Conservation (phyloP, 2,329 filamentous ascomycete species). For the Tolypocladium pustulatum region DNA sequence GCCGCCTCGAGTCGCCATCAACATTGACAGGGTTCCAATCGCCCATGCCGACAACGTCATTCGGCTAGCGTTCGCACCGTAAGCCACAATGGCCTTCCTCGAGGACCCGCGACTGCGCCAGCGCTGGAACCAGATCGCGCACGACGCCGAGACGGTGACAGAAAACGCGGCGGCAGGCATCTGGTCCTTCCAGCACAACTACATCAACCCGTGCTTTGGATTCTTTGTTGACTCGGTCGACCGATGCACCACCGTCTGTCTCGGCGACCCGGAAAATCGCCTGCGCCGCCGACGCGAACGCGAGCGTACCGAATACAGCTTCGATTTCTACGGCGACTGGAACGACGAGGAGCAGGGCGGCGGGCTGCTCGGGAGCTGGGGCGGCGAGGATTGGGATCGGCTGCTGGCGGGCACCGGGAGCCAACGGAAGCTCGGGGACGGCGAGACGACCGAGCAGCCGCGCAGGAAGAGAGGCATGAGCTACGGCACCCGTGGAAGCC, state of each 20-base stretch:
- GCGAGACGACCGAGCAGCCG: constrained; percentile 48
- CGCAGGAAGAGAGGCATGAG: constrained; percentile 74
- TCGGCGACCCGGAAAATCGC: constrained; percentile 64
- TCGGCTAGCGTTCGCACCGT: background rate
- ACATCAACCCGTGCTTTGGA: constrained; percentile 70
- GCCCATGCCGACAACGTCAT: background rate
- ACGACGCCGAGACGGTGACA: constrained; percentile 83
- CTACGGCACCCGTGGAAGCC: constrained; percentile 60
- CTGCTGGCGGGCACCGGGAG: constrained; percentile 61
- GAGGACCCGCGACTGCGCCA: constrained; percentile 85
- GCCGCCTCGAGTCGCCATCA: background rate
- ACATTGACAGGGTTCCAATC: background rate
- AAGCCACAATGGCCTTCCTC: constrained; percentile 44
- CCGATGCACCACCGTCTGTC: constrained; percentile 61
- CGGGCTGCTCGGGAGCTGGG: constrained; percentile 62
- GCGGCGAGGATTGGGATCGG: constrained; percentile 74
- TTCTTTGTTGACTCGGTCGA: constrained; percentile 57
- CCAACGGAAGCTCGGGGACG: constrained; percentile 22
- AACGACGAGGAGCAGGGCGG: constrained; percentile 49
- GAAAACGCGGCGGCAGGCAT: constrained; percentile 86
- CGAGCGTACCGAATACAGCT: constrained; percentile 64
- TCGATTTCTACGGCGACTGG: constrained; percentile 99
- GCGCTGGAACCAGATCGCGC: constrained; percentile 84
- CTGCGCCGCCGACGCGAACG: constrained; percentile 58
- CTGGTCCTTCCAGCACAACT: constrained; percentile 79